phyloP scores from a whole-genome alignment of 2,329 filamentous ascomycete species.

The Calonectria honghensis region DNA sequence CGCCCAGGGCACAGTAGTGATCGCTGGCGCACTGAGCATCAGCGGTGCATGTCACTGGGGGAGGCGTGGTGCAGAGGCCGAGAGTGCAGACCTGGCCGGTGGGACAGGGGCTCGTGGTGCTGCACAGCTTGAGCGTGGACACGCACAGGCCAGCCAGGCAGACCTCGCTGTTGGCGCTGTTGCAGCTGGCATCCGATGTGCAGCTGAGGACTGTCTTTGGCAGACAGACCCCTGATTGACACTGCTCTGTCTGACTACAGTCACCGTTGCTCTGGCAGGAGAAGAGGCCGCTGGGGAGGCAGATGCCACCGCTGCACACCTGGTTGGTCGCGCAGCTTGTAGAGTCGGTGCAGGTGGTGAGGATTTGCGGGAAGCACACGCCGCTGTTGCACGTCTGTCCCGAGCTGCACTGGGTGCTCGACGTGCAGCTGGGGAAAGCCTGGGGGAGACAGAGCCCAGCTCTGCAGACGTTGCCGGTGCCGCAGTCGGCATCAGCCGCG shows the following conservation, averaged over 20 bases:
- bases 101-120: constrained; percentile 9
- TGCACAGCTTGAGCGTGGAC: constrained; percentile 24
- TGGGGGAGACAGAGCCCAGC: constrained; percentile 24
- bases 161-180: constrained; percentile 18
- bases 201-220: constrained; percentile 17
- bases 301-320: constrained; percentile 26
- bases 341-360: constrained; percentile 17
- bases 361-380: constrained; percentile 27
- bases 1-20: constrained; percentile 26
- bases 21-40: constrained; percentile 27
- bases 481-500: constrained; percentile 22
- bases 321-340: constrained; percentile 3
- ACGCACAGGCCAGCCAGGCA: constrained; percentile 34
- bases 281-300: constrained; percentile 21
- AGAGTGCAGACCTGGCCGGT: constrained; percentile 25
- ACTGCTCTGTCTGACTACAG: constrained; percentile 23
- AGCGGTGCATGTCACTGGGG: neutral
- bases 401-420: neutral
- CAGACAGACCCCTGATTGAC: constrained; percentile 19
- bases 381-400: constrained; percentile 4
- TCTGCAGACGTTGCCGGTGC: constrained; percentile 25
- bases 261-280: constrained; percentile 18
- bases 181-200: constrained; percentile 13
- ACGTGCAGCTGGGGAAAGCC: neutral
- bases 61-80: constrained; percentile 15